Evolutionary conservation across 1,284 basidiomycete genomes (phyloP), one percentile per base, ranked within the genome.

Genomic region (Fomitiporia mediterranea): DNA sequence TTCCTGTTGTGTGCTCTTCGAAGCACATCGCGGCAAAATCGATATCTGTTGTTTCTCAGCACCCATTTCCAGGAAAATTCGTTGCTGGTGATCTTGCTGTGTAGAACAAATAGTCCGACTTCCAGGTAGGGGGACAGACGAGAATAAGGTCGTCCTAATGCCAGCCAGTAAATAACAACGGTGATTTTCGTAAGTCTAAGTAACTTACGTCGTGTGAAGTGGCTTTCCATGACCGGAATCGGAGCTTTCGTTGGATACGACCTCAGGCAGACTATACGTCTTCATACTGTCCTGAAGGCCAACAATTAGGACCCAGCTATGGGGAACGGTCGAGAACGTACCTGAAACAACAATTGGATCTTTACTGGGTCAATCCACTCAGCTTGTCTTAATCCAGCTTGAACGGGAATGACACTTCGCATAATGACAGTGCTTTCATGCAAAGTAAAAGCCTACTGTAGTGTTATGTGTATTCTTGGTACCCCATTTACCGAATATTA

Each of bases 231-330:
- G 23, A 25, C 46, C 28, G 23, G 50, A 57, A 2, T 46, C 28
- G 21, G 8, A 15, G 13, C 54, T 55, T n/a, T 39, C 42, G 42
- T 52, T 57, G 13, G 28, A 8, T 2, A 11, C 27, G 9, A 27
- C n/a, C 39, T 52, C 51, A 25, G 56, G 56, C 5, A 57, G 32
- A 13, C 27, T 27, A 28, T 57, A 57, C 25, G 50, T 53, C 11
- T 57, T 51, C 9, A 57, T 40, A 19, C 27, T 53, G 34, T 52
- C 44, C 56, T 57, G 27, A 42, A 34, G 23, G 8, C 2, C 13
- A 30, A 23, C 34, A 3, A 17, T 49, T 19, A 8, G 47, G 5
- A 47, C 11, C 25, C 13, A 17, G 11, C 4, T 11, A 25, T 27
- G n/a, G n/a, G n/a, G 15, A 28, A 32, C 13, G 9, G 38, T 6